These are phyloP conservation scores for Nannizziopsis arthrosporioides DNA, from an alignment of 2,329 filamentous ascomycete species.

Conservation along the genomic window DNA sequence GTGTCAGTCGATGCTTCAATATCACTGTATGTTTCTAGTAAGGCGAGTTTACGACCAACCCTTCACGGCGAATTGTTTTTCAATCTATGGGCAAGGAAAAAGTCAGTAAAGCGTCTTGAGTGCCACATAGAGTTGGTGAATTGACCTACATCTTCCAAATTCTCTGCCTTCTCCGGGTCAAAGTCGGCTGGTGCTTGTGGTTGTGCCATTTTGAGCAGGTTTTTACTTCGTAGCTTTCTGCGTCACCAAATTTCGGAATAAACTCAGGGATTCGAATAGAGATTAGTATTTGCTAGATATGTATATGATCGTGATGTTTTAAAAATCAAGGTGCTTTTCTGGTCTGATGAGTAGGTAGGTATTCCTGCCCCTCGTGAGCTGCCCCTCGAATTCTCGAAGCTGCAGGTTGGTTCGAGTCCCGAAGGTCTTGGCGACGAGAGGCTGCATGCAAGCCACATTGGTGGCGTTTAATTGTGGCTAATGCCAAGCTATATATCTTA, in stretches of 20 bases:
- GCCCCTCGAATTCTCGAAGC: too few relatives aligned
- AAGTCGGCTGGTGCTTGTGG: slow-evolving; percentile 22
- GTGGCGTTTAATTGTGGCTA: too few relatives aligned
- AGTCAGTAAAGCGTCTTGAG: background rate
- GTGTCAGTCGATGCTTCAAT: background rate
- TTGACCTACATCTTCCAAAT: slow-evolving; percentile 53
- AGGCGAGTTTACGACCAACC: slow-evolving; percentile 38
- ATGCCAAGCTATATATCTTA: background rate
- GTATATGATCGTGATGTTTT: too few relatives aligned
- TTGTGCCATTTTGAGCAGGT: slow-evolving; percentile 7
- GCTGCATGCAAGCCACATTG: background rate
- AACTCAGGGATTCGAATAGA: too few relatives aligned
- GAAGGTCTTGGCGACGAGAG: too few relatives aligned
- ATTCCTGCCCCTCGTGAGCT: too few relatives aligned
- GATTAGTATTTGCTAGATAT: too few relatives aligned
- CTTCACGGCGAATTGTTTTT: slow-evolving; percentile 99
- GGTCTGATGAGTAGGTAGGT: too few relatives aligned
- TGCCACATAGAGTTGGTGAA: background rate
- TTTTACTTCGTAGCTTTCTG: too few relatives aligned
- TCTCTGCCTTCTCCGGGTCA: slow-evolving; percentile 53
- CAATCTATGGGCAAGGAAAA: slow-evolving; percentile 53
- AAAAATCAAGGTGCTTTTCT: too few relatives aligned
- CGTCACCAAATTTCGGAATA: too few relatives aligned
- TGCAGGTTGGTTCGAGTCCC: too few relatives aligned
- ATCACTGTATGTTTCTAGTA: background rate